A percentile compares a stretch with the other conserved stretches of the same genome.
Conservation (phyloP, 106 monocot genomes). For the Dactylorhiza incarnata region DNA sequence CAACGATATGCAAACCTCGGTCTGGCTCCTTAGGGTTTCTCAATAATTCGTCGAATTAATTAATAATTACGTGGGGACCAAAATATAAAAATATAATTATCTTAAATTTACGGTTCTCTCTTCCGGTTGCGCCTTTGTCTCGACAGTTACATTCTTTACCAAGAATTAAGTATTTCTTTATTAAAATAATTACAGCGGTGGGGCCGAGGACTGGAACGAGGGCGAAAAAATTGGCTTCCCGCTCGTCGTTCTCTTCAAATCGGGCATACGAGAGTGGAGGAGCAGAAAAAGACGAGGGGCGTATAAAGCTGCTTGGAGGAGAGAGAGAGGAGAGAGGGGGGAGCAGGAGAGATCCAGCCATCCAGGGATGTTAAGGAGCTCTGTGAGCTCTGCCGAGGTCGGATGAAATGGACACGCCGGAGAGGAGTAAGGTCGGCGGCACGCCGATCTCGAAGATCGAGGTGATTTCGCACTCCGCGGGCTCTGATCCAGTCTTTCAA, state of each 20-base stretch:
- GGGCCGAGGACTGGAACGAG: neutral
- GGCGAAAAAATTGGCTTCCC: neutral
- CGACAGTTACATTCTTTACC: neutral
- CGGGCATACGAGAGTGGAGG: neutral
- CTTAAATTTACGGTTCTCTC: neutral
- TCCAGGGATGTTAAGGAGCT: conserved; percentile 3
- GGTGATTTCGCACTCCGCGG: neutral
- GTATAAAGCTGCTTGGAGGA: neutral
- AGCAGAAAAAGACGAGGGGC: neutral
- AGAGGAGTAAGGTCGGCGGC: conserved; percentile 15
- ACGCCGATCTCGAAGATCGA: conserved; percentile 21
- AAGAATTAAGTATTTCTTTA: neutral
- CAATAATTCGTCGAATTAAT: neutral
- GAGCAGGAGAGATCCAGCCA: neutral
- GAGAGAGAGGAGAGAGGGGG: neutral
- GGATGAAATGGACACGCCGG: conserved; percentile 20
- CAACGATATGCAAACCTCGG: too few relatives aligned
- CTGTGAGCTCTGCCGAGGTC: neutral
- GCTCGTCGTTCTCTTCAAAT: conserved; percentile 8
- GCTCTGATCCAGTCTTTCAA: neutral
- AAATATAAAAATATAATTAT: neutral
- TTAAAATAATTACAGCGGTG: conserved; percentile 2
- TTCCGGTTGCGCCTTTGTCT: neutral
- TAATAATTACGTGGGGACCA: neutral
- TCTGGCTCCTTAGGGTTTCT: too few relatives aligned